These are phyloP conservation scores for Daucus carota DNA, from an alignment of 129 eudicot genomes.

Conservation along the genomic window DH1_v3.0 NC_030383.2:55624501-55625000, in stretches of 20 bases:
- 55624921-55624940: background rate
- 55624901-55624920: background rate
- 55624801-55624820: constrained; percentile 24
- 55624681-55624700: background rate
- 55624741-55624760: constrained; percentile 16
- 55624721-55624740: constrained; percentile 17
- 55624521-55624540: background rate
- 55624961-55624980: background rate
- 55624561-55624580: background rate
- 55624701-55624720: background rate
- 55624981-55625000: background rate
- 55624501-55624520: background rate
- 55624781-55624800: constrained; percentile 5
- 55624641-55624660: background rate
- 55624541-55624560: background rate
- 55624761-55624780: constrained; percentile 6
- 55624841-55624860: background rate
- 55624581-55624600: background rate
- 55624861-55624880: constrained; percentile 12
- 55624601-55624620: background rate
- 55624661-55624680: background rate
- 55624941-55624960: background rate
- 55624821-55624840: constrained; percentile 7
- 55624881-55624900: background rate
- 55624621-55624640: background rate